phyloP scores from a whole-genome alignment of 2,329 filamentous ascomycete species.

The Sarocladium oryzae region DNA sequence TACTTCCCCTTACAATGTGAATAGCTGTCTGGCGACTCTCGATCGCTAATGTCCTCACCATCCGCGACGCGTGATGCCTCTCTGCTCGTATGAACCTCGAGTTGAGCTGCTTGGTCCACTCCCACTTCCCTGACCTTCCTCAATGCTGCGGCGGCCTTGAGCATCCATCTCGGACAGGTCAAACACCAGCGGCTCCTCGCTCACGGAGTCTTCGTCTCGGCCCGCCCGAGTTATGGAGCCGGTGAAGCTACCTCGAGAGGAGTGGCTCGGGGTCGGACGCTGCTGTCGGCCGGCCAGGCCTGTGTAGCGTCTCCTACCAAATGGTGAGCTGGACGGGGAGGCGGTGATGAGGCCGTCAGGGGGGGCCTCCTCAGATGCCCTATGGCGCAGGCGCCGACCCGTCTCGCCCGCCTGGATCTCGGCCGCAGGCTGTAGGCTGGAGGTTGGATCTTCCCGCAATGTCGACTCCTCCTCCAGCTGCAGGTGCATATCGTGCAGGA shows the following conservation, averaged over 20 bases:
- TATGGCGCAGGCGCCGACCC: conserved; percentile 22
- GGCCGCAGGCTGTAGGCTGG: conserved; percentile 34
- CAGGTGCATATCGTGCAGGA: conserved; percentile 44
- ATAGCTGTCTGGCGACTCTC: not conserved
- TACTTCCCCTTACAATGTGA: not conserved
- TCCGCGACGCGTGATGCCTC: conserved; percentile 28
- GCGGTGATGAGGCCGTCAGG: conserved; percentile 36
- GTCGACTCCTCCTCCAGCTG: conserved; percentile 26
- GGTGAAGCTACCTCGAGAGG: conserved; percentile 39
- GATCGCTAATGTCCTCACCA: conserved; percentile 29
- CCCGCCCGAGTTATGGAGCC: conserved; percentile 31
- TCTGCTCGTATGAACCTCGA: conserved; percentile 32
- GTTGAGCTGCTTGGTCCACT: conserved; percentile 23
- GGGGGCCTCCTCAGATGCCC: conserved; percentile 39
- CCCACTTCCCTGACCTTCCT: conserved; percentile 39
- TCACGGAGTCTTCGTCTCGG: conserved; percentile 43
- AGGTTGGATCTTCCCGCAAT: conserved; percentile 6
- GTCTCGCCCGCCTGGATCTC: conserved; percentile 33
- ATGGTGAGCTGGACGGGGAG: conserved; percentile 37
- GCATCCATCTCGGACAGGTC: conserved; percentile 66
- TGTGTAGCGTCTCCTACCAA: conserved; percentile 39
- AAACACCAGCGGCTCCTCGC: conserved; percentile 66
- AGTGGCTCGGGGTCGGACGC: conserved; percentile 37
- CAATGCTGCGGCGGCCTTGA: conserved; percentile 50
- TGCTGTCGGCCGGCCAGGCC: conserved; percentile 30